A percentile compares a stretch with the other conserved stretches of the same genome.
These are phyloP conservation scores for Neoboletus brunneissimus DNA, from an alignment of 768 basidiomycete species.

Conservation along the genomic window DNA sequence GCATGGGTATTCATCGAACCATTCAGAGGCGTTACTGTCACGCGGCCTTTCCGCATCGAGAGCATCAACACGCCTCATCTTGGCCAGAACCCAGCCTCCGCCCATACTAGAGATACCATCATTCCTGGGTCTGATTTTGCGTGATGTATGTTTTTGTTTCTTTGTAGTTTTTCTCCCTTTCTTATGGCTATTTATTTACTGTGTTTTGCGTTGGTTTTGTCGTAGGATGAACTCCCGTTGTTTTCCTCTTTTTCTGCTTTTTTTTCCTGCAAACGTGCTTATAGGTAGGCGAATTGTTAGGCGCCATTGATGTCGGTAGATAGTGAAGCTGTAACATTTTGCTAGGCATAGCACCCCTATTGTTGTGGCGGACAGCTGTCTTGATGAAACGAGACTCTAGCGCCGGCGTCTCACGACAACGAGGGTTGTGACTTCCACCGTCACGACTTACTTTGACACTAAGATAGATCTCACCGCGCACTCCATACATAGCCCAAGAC, in stretches of 20 bases:
- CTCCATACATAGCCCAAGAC: background rate
- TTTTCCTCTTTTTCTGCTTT: background rate
- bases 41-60: constrained; percentile 60
- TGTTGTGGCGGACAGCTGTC: background rate
- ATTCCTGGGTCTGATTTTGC: constrained; percentile 52
- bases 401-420: background rate
- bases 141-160: background rate
- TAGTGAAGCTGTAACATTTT: background rate
- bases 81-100: constrained; percentile 30
- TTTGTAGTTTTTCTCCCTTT: too few species aligned
- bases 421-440: background rate
- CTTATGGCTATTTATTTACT: too few species aligned
- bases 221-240: background rate
- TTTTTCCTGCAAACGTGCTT: too few species aligned
- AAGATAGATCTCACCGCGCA: background rate
- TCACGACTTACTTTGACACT: background rate
- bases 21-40: constrained; percentile 54
- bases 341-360: background rate
- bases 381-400: too few species aligned
- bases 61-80: constrained; percentile 51
- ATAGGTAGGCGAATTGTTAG: background rate
- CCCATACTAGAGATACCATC: constrained; percentile 43
- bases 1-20: constrained; percentile 74
- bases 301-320: background rate
- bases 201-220: background rate